Conservation (phyloP, 371 early-diverging fungal species). For the Apophysomyces trapeziformis region DNA sequence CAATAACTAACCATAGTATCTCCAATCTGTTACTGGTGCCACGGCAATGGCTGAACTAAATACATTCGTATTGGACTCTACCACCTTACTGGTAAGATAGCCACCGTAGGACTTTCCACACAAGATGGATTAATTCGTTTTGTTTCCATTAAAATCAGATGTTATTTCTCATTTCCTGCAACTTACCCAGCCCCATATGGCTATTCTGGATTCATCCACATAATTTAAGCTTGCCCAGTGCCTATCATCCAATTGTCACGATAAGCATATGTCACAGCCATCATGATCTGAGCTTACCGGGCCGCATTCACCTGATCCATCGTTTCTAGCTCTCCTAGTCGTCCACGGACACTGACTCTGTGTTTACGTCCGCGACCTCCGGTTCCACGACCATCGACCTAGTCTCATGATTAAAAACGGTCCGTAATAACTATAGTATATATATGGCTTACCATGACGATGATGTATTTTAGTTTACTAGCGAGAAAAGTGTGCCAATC, state of each 20-base stretch:
- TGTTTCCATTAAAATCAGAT: neutral
- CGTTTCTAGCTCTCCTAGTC: constrained; percentile 84
- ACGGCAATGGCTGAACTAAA: constrained; percentile 91
- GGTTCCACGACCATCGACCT: constrained; percentile 92
- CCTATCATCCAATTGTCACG: constrained; percentile 1
- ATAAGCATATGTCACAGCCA: neutral
- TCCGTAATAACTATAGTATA: neutral
- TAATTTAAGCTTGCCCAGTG: constrained; percentile 71
- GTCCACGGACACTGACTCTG: constrained; percentile 73
- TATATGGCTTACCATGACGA: constrained; percentile 55
- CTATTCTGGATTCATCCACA: constrained; percentile 81
- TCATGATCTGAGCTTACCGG: constrained; percentile 35
- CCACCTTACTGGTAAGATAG: constrained; percentile 82
- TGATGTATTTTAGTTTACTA: constrained; percentile 65
- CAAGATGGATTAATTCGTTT: constrained; percentile 4
- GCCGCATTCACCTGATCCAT: constrained; percentile 89
- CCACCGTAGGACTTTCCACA: constrained; percentile 86
- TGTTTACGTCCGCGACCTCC: constrained; percentile 86
- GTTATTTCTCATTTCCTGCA: neutral
- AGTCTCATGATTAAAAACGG: constrained; percentile 5
- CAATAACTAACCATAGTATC: constrained; percentile 60
- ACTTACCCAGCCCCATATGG: constrained; percentile 94
- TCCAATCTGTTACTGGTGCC: constrained; percentile 97
- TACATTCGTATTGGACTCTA: constrained; percentile 84
- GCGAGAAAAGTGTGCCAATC: constrained; percentile 79